phyloP scores from a whole-genome alignment of 352 stramenopile species.

The Blastocystis sp. region DNA sequence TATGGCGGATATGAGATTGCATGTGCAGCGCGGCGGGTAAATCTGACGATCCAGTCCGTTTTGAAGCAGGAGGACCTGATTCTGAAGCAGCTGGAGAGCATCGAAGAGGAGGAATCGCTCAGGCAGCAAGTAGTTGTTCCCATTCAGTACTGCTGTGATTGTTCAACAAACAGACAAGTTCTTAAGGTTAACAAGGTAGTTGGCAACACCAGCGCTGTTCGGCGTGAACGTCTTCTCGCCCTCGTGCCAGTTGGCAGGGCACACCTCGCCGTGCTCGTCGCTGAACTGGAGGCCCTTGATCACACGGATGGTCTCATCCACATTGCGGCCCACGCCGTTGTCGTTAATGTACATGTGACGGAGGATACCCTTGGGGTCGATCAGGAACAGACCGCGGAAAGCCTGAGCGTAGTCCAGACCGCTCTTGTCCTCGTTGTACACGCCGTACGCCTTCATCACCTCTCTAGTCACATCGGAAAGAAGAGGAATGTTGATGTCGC shows the following conservation, averaged over 20 bases:
- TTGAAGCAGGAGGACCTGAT: slow-evolving; percentile 52
- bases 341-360: slow-evolving; percentile 69
- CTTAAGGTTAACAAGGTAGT: slow-evolving; percentile 60
- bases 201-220: slow-evolving; percentile 36
- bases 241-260: slow-evolving; percentile 67
- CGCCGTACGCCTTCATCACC: slow-evolving; percentile 69
- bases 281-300: slow-evolving; percentile 68
- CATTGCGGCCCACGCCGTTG: slow-evolving; percentile 67
- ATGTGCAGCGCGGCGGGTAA: slow-evolving; percentile 25
- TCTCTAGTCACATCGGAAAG: slow-evolving; percentile 58
- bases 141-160: slow-evolving; percentile 29
- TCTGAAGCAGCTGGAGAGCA: slow-evolving; percentile 51
- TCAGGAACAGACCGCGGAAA: slow-evolving; percentile 69
- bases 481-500: slow-evolving; percentile 57
- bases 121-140: slow-evolving; percentile 28
- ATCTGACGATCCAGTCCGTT: slow-evolving; percentile 54
- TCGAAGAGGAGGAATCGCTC: slow-evolving; percentile 18
- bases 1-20: neutral
- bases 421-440: slow-evolving; percentile 63
- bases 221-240: slow-evolving; percentile 51
- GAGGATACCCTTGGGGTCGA: slow-evolving; percentile 54
- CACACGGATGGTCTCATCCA: slow-evolving; percentile 67
- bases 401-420: slow-evolving; percentile 69
- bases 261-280: slow-evolving; percentile 60
- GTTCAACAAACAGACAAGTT: slow-evolving; percentile 21